Evolutionary conservation across 2,329 filamentous ascomycete genomes (phyloP).

Genomic region (Penicillium palitans): DNA sequence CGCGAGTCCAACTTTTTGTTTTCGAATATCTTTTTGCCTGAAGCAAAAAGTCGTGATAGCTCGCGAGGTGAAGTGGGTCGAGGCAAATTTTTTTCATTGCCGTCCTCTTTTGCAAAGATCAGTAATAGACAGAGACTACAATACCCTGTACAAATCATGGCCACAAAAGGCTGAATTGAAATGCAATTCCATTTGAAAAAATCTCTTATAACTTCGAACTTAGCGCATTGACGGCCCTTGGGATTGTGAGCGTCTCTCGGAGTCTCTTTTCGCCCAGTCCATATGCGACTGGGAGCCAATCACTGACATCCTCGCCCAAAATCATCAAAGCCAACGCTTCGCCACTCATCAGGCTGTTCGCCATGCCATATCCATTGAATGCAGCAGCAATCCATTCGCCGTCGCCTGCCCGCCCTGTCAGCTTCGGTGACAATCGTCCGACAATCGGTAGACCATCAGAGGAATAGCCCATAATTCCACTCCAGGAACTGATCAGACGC

Average conservation of each 20-base stretch:
- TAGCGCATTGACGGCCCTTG: slow-evolving; percentile 16
- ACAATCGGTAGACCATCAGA: slow-evolving; percentile 54
- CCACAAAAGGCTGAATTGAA: background rate
- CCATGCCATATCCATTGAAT: slow-evolving; percentile 69
- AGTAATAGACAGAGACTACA: background rate
- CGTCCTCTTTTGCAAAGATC: background rate
- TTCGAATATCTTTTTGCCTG: background rate
- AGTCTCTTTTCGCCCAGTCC: slow-evolving; percentile 20
- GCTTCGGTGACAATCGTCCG: slow-evolving; percentile 48
- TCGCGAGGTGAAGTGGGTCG: slow-evolving; percentile 4
- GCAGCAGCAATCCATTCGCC: slow-evolving; percentile 57
- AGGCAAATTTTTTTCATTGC: background rate
- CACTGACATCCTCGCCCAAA: slow-evolving; percentile 26
- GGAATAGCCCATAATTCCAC: slow-evolving; percentile 53
- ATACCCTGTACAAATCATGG: slow-evolving; percentile 8
- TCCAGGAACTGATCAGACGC: slow-evolving; percentile 31
- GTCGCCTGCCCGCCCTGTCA: slow-evolving; percentile 31
- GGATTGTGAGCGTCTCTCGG: slow-evolving; percentile 14
- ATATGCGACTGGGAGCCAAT: slow-evolving; percentile 33
- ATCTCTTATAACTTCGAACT: slow-evolving; percentile 8
- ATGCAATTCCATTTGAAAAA: background rate
- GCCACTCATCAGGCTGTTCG: slow-evolving; percentile 49
- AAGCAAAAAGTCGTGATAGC: background rate
- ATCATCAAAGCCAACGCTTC: slow-evolving; percentile 33
- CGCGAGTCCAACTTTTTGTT: slow-evolving; percentile 43